Percentiles rank a stretch among this genome's conserved stretches.
Conservation (phyloP, 345 rosid genomes). For the Linum trigynum region DNA sequence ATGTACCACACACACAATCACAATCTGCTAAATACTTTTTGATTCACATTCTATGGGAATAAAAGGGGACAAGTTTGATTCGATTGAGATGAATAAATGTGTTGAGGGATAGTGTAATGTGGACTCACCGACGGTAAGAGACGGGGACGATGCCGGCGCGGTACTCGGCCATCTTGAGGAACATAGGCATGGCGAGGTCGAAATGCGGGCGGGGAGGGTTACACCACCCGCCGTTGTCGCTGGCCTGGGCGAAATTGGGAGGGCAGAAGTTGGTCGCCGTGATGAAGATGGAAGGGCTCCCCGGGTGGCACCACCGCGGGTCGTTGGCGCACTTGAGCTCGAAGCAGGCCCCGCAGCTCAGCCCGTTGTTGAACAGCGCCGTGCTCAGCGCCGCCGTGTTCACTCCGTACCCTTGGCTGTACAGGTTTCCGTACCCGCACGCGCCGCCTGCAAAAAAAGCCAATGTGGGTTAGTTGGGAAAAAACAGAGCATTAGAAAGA, state of each 20-base stretch:
- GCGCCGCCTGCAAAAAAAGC: conserved; percentile 57
- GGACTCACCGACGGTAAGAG: conserved; percentile 55
- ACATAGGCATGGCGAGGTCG: conserved; percentile 98
- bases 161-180: conserved; percentile 83
- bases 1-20: background rate
- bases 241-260: conserved; percentile 73
- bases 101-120: background rate
- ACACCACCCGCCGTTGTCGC: conserved; percentile 98
- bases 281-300: conserved; percentile 64
- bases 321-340: conserved; percentile 71
- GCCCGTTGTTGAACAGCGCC: conserved; percentile 78
- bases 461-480: background rate
- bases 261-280: conserved; percentile 97
- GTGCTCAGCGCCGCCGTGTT: conserved; percentile 97
- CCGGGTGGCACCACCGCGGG: conserved; percentile 75
- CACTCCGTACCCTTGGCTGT: conserved; percentile 92
- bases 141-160: conserved; percentile 97
- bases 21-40: background rate
- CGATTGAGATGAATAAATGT: background rate
- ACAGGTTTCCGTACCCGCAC: conserved; percentile 90
- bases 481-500: background rate
- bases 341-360: conserved; percentile 90
- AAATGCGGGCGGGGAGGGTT: conserved; percentile 98
- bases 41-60: background rate
- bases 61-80: background rate